These are phyloP conservation scores for Thalia dealbata DNA, from an alignment of 176 grass and related monocot genomes.

Conservation along the genomic window DNA sequence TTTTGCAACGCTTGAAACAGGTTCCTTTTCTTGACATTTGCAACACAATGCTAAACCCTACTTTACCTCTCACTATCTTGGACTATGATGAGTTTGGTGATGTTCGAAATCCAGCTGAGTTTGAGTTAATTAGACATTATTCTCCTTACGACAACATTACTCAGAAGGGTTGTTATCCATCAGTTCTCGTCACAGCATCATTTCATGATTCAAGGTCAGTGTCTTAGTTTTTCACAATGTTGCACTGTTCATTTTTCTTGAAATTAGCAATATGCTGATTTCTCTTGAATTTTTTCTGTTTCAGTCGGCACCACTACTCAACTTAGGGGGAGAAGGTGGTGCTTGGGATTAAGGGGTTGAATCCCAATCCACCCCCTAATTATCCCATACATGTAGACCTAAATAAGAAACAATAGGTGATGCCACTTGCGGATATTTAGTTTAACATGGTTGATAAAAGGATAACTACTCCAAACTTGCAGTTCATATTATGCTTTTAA, in stretches of 20 bases:
- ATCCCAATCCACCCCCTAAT: too few species aligned
- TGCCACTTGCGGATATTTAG: too few species aligned
- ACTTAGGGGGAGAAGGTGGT: too few species aligned
- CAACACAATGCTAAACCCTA: slow-evolving; percentile 78
- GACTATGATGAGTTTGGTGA: slow-evolving; percentile 93
- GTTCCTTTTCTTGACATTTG: slow-evolving; percentile 93
- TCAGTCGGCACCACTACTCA: too few species aligned
- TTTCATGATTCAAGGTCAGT: slow-evolving; percentile 72
- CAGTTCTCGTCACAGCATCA: slow-evolving; percentile 60
- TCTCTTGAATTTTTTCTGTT: background rate
- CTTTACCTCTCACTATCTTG: slow-evolving; percentile 90
- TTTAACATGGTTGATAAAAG: too few species aligned
- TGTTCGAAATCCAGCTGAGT: slow-evolving; percentile 53
- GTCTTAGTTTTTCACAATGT: background rate
- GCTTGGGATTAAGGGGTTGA: too few species aligned
- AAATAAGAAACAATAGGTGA: too few species aligned
- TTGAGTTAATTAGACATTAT: slow-evolving; percentile 56
- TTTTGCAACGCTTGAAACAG: slow-evolving; percentile 34
- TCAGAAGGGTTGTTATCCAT: slow-evolving; percentile 56
- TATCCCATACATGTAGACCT: too few species aligned
- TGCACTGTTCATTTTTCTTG: background rate
- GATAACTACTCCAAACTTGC: background rate
- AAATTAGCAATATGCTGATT: background rate
- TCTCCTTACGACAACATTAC: slow-evolving; percentile 79
- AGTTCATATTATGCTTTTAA: too few species aligned